Conservation (phyloP, 2,329 filamentous ascomycete genomes). For the Orbilia brochopaga region DNA sequence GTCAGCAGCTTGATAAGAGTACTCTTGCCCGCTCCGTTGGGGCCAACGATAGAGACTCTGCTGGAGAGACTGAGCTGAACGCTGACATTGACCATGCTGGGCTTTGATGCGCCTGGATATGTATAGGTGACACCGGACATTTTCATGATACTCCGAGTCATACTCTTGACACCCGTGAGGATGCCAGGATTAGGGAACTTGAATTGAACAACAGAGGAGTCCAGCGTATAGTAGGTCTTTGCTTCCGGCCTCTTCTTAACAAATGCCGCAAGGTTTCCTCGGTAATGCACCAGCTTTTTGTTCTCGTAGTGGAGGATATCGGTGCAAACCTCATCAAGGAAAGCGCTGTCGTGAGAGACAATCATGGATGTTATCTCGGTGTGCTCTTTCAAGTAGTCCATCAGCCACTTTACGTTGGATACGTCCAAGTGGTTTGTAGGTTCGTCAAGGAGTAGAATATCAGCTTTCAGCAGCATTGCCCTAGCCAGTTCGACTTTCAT, state of each 20-base stretch:
- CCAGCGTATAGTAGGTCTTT: slow-evolving; percentile 97
- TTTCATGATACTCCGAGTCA: slow-evolving; percentile 89
- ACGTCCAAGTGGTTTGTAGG: slow-evolving; percentile 99
- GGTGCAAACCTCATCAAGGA: slow-evolving; percentile 95
- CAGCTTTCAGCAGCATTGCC: slow-evolving; percentile 96
- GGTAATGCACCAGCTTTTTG: slow-evolving; percentile 91
- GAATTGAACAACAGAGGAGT: slow-evolving; percentile 86
- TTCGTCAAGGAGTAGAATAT: slow-evolving; percentile 95
- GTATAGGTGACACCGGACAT: slow-evolving; percentile 91
- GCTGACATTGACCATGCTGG: slow-evolving; percentile 85
- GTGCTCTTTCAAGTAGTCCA: slow-evolving; percentile 94
- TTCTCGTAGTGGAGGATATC: slow-evolving; percentile 99
- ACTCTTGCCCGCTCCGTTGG: slow-evolving; percentile 97
- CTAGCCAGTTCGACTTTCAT: slow-evolving; percentile 98
- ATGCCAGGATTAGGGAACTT: slow-evolving; percentile 98
- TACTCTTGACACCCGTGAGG: slow-evolving; percentile 90
- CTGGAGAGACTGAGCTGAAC: slow-evolving; percentile 87
- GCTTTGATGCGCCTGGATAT: slow-evolving; percentile 89
- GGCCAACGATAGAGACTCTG: slow-evolving; percentile 92
- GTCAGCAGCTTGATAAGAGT: slow-evolving; percentile 97
- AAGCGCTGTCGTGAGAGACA: slow-evolving; percentile 96
- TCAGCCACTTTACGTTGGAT: slow-evolving; percentile 91
- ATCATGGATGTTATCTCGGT: slow-evolving; percentile 96
- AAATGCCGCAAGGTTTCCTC: slow-evolving; percentile 81
- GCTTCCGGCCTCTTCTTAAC: slow-evolving; percentile 90